These are phyloP conservation scores for Ceratocystis destructans DNA, from an alignment of 2,329 filamentous ascomycete species.

Conservation along the genomic window DNA sequence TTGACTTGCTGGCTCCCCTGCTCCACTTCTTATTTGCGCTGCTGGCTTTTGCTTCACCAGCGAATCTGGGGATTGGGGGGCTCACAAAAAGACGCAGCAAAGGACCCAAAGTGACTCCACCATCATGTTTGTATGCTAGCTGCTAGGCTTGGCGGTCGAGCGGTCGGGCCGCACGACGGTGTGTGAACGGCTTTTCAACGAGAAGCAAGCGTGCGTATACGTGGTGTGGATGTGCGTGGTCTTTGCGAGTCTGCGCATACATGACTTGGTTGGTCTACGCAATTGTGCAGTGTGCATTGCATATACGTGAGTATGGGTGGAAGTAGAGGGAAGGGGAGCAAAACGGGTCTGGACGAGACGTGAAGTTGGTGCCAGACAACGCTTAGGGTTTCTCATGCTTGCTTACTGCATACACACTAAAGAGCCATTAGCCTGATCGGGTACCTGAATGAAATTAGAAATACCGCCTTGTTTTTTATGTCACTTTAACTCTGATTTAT, in stretches of 20 bases:
- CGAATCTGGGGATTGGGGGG: background rate
- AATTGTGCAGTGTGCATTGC: background rate
- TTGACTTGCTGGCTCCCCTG: no score
- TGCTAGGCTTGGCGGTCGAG: background rate
- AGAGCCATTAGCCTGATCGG: background rate
- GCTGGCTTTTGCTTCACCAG: background rate
- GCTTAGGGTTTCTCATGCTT: background rate
- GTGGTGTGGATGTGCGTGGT: background rate
- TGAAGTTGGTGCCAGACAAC: background rate
- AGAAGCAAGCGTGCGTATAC: background rate
- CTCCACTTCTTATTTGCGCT: background rate
- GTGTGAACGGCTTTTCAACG: background rate
- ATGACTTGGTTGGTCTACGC: no score
- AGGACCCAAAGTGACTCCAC: constrained; percentile 7
- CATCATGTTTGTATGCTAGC: background rate
- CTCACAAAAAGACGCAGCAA: constrained; percentile 1
- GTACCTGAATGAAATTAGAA: background rate
- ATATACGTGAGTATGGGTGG: background rate
- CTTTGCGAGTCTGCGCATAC: background rate
- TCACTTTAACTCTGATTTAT: background rate
- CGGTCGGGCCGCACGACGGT: background rate
- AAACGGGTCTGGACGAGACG: background rate
- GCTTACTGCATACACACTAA: background rate
- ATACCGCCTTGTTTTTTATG: background rate
- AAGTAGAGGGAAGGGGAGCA: background rate